Base-by-base conservation (phyloP, 1,139 yeast genomes). In the Hanseniaspora uvarum region DNA sequence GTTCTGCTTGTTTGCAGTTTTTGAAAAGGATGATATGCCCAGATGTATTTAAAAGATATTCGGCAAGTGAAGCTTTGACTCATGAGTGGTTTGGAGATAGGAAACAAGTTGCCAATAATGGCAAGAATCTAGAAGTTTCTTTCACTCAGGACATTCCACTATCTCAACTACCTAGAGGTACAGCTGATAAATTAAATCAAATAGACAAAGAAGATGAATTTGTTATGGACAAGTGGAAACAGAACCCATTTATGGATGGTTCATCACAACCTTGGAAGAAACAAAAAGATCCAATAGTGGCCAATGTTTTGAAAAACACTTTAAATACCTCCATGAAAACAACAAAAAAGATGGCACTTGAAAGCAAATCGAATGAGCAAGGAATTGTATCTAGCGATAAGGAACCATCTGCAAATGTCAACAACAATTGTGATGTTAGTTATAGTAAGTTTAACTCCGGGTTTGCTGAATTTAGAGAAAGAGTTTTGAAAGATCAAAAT, bases 11-110 rank as follows among this genome's bases (percentile, higher is more conserved):
- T 0, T 73, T 86, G 53, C 82, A 79, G 58, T 88, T 89, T 61
- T 72, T 89, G 34, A 77, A 76, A 54, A 68, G 79, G 26, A 72
- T 92, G 56, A 70, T 89, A 24, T 85, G 83, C 61, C 89, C 84
- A 1, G 82, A 86, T 63, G 95, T 95, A 0, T 70, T 74, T 38
- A 68, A 74, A 37, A 74, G 96, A 57, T 74, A 85, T 36, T 79
- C 83, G 16, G 95, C 96, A 0, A 72, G 72, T 7, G 78, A 78
- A 56, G 95, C 95, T 0, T 71, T 88, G 54, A 66, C 72, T 23
- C 94, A 85, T 64, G 80, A 80, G 10, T 88, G 75, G 75, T 67
- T 71, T 34, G 58, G 55, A 51, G 57, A 60, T n/a, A 19, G 18
- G 12, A 37, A 47, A 50, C 59, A 53, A n/a, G 26, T 31, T 10